Evolutionary conservation across 2,329 filamentous ascomycete genomes (phyloP), one percentile per base, ranked within the genome.

Genomic region (Stemphylium vesicarium): DNA sequence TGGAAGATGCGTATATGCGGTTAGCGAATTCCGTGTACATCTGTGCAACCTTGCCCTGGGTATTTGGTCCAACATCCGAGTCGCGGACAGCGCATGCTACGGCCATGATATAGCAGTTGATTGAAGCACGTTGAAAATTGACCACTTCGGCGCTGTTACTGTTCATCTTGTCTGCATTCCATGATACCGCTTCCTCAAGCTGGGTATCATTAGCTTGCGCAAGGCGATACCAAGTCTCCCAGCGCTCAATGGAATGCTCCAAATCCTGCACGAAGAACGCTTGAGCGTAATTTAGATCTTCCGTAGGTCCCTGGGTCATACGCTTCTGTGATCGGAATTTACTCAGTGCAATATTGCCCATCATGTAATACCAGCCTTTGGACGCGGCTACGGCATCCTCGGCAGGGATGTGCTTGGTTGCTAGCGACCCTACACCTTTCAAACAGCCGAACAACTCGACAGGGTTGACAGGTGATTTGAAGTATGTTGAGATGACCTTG

Each of bases 111-210:
- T 85, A 86, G 71, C 91, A 94, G 73, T 96, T 91, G 40, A 96
- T 93, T 1, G 91, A 88, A 65, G 86, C 86, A 29, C 91, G 85
- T 72, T 96, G 91, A 57, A 90, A 84, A 46, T 85, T 86, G 20
- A 92, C 84, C 39, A 96, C 77, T 53, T 96, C 91, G 4, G 80
- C 78, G 50, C 89, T 87, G 65, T 89, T 88, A 71, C 90, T 94
- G 76, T 96, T 96, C 77, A 96, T 88, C 75, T 96, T 96, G 64
- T 96, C 92, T 0, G 92, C 90, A 16, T 88, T 90, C 92, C 92
- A 96, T 4, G 93, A 85, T 4, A 96, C 90, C 6, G 88, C 86
- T 73, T 96, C 92, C 59, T 96, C 92, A 12, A 96, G 80, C 66
- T 96, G 92, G 45, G 91, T 89, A 74, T 96, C 92, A 67, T 92